Conservation (phyloP, 768 basidiomycete species). For the Tricholoma saponaceum region DNA sequence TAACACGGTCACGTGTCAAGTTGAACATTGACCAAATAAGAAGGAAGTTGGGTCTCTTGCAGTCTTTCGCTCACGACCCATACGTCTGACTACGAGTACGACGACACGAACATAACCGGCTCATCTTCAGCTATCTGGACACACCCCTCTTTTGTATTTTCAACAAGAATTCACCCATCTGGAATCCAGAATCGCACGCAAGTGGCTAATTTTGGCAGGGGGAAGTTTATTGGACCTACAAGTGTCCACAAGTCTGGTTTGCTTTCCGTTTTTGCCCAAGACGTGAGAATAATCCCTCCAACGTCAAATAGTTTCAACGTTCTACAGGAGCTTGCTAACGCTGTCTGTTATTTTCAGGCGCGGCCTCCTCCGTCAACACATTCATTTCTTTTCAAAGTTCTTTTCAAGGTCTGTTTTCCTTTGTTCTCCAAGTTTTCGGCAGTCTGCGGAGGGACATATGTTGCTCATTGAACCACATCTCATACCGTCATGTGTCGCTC, state of each 20-base stretch:
- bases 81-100: constrained; percentile 16
- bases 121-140: constrained; percentile 16
- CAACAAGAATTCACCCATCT: constrained; percentile 14
- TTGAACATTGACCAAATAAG: constrained; percentile 52
- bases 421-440: constrained; percentile 7
- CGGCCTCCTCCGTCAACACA: constrained; percentile 69
- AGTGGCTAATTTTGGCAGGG: constrained; percentile 31
- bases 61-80: constrained; percentile 20
- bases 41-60: constrained; percentile 25
- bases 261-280: constrained; percentile 29
- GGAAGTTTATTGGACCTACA: constrained; percentile 48
- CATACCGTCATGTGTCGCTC: constrained; percentile 4
- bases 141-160: constrained; percentile 23
- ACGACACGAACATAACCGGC: constrained; percentile 7
- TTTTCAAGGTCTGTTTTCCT: constrained; percentile 18
- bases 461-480: constrained; percentile 5
- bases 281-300: constrained; percentile 35
- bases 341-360: constrained; percentile 38
- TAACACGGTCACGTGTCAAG: constrained; percentile 45
- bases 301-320: constrained; percentile 14
- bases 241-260: constrained; percentile 39
- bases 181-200: constrained; percentile 6
- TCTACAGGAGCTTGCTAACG: constrained; percentile 13
- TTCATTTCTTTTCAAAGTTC: constrained; percentile 55
- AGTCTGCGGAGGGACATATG: not conserved